Percentiles rank a stretch among this genome's conserved stretches.
Evolutionary conservation across 164 flowering plant species (phyloP).

Genomic region (Macadamia tetraphylla): DNA sequence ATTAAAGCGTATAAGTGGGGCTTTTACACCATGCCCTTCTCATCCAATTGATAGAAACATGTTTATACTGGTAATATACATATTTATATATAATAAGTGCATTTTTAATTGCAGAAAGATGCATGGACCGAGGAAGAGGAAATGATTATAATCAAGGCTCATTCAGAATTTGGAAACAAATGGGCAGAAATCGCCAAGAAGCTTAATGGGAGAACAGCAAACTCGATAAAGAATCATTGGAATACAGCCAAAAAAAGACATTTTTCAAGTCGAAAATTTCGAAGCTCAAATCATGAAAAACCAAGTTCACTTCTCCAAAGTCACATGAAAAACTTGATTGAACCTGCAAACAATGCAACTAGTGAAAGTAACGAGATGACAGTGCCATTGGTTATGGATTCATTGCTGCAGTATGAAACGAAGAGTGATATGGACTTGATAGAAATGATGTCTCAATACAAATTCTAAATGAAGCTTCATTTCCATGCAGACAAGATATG

Average conservation of each 20-base stretch:
- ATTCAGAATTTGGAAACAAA: not conserved
- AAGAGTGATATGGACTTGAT: constrained; percentile 54
- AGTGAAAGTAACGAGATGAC: constrained; percentile 6
- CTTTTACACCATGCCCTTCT: not conserved
- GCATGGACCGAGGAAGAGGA: not conserved
- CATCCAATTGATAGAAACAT: not conserved
- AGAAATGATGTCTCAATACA: constrained; percentile 28
- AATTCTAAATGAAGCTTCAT: too few relatives aligned
- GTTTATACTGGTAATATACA: too few relatives aligned
- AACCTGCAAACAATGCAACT: not conserved
- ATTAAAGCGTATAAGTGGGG: too few relatives aligned
- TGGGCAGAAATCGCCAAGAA: constrained; percentile 39
- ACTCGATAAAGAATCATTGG: constrained; percentile 90
- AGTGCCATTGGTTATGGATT: constrained; percentile 15
- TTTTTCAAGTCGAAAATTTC: constrained; percentile 46
- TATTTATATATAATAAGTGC: too few relatives aligned
- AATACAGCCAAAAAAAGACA: constrained; percentile 81
- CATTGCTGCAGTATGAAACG: constrained; percentile 25
- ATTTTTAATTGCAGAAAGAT: constrained; percentile 8
- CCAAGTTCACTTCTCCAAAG: constrained; percentile 55
- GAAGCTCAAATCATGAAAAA: constrained; percentile 43
- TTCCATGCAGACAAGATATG: too few relatives aligned
- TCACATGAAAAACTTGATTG: constrained; percentile 65
- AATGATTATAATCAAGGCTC: not conserved
- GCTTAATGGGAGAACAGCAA: constrained; percentile 78